Base-by-base conservation (phyloP, 75 land plant species). In the Picea sitchensis region DNA sequence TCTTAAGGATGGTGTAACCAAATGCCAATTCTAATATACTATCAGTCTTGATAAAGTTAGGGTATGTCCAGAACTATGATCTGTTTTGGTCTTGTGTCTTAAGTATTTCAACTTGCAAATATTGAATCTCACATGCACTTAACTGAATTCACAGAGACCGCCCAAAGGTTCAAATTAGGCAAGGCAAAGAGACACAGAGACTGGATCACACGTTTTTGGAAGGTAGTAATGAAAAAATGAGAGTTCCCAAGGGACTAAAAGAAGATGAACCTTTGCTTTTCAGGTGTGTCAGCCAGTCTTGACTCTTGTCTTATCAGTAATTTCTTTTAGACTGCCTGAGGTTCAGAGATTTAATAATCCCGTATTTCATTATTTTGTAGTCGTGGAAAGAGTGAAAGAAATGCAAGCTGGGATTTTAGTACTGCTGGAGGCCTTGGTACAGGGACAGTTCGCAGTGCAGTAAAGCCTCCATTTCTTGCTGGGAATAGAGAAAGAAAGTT, bases 371-470 rank as follows among this genome's bases (percentile, higher is more conserved):
- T 76, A 14, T 74, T 51, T 83, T 77, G 83, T 83, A 86, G 85
- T 80, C 83, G 81, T 79, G 83, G 79, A 61, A 88, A 85, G 65
- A 69, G 85, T 61, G 44, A 74, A 3, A 93, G 77, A 75, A 93
- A 91, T 88, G 84, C 90, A 78, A 91, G 95, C 73, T 90, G 98
- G 95, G 93, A 92, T 73, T 91, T 92, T 82, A 88, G 93, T 73
- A 88, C 89, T 20, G 85, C 91, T 79, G 88, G 82, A 11, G 58
- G 81, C 61, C 86, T 83, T 26, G 80, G 88, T 63, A 90, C 94
- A 47, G 95, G 98, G 59, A 97, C 98, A 61, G 77, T 91, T 30
- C 86, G 87, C 56, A 94, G 89, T 92, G 90, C 81, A 78, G 76
- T 86, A 67, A 97, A 78, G 75, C 85, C 88, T 36, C 88, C 92